A percentile compares a stretch with the other conserved stretches of the same genome.
Conservation (phyloP, 2,329 filamentous ascomycete species). For the Alternaria gansuensis region DNA sequence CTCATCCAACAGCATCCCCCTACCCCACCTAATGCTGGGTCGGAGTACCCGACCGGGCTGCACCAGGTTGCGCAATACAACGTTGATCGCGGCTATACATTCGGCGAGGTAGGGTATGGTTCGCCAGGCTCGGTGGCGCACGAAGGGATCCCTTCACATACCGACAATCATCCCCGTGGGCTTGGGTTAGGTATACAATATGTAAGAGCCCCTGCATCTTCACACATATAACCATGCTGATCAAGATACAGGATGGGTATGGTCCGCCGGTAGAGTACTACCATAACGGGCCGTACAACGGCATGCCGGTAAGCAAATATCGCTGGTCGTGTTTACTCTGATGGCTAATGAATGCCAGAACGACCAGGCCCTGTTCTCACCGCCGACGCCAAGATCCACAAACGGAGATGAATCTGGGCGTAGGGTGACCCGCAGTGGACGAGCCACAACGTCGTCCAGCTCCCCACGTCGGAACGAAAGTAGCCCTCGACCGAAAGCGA, state of each 20-base stretch:
- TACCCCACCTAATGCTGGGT: constrained; percentile 46
- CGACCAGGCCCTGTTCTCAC: constrained; percentile 44
- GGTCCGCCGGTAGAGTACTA: constrained; percentile 40
- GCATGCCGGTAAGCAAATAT: constrained; percentile 36
- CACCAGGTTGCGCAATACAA: constrained; percentile 57
- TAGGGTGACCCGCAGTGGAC: constrained; percentile 52
- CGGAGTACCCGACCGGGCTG: constrained; percentile 50
- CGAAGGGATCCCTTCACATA: constrained; percentile 40
- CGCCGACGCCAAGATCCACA: constrained; percentile 57
- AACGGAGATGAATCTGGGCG: constrained; percentile 53
- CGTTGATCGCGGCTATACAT: constrained; percentile 50
- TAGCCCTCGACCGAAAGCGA: constrained; percentile 41
- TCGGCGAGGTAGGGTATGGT: constrained; percentile 46
- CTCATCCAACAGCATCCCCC: constrained; percentile 50
- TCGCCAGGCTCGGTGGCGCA: constrained; percentile 41
- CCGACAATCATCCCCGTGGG: constrained; percentile 32
- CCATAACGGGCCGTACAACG: constrained; percentile 39
- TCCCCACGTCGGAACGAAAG: constrained; percentile 35
- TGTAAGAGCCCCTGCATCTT: constrained; percentile 33
- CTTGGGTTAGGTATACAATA: constrained; percentile 46
- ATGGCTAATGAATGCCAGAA: constrained; percentile 37
- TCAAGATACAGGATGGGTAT: constrained; percentile 44
- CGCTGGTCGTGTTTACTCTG: background rate
- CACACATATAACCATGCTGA: constrained; percentile 31
- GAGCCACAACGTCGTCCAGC: constrained; percentile 34